Percentiles rank a stretch among this genome's conserved stretches.
These are phyloP conservation scores for Calocera viscosa DNA, from an alignment of 768 basidiomycete species.

Conservation along the genomic window DNA sequence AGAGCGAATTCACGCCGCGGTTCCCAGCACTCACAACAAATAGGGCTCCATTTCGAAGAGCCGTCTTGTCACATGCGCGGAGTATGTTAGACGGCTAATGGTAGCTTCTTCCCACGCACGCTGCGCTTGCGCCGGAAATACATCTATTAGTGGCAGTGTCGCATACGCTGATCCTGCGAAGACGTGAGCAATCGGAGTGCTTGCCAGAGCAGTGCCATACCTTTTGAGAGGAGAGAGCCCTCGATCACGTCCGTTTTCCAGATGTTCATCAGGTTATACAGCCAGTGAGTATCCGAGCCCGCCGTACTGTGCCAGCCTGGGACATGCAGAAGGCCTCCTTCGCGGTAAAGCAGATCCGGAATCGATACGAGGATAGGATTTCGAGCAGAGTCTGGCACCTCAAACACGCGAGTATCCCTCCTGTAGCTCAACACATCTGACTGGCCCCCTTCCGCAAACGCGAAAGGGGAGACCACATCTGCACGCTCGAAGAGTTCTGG, in stretches of 20 bases:
- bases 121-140: constrained; percentile 54
- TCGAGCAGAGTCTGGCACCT: constrained; percentile 70
- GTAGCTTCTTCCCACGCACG: constrained; percentile 46
- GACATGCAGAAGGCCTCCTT: constrained; percentile 57
- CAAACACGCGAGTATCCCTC: constrained; percentile 76
- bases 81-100: constrained; percentile 42
- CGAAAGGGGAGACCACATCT: constrained; percentile 86
- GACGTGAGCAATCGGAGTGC: not conserved
- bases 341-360: constrained; percentile 63
- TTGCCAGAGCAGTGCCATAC: constrained; percentile 26
- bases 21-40: constrained; percentile 13
- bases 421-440: constrained; percentile 53
- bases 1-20: constrained; percentile 31
- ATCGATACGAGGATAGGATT: constrained; percentile 73
- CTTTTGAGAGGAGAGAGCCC: constrained; percentile 50
- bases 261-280: constrained; percentile 69
- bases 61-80: constrained; percentile 33
- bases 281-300: constrained; percentile 40
- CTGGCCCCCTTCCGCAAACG: constrained; percentile 70
- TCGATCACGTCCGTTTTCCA: constrained; percentile 80
- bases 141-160: constrained; percentile 59
- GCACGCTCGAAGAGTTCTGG: constrained; percentile 96
- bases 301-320: constrained; percentile 45
- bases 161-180: constrained; percentile 48
- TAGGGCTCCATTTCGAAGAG: constrained; percentile 27